Conservation (phyloP, 2,329 filamentous ascomycete species). For the Dendryphion nanum region DNA sequence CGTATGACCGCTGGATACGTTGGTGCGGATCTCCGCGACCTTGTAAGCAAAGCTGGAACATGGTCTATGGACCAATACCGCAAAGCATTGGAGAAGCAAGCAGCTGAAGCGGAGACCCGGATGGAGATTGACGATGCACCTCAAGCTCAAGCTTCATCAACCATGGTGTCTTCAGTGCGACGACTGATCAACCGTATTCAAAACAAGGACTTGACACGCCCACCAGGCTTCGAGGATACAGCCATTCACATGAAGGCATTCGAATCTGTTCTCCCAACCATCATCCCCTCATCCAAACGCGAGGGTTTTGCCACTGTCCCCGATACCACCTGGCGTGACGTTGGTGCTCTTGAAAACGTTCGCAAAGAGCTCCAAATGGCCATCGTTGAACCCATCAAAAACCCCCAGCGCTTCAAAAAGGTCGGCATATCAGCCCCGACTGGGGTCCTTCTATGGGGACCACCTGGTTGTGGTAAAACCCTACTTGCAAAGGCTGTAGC, state of each 20-base stretch:
- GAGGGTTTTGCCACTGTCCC: constrained; percentile 96
- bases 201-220: constrained; percentile 50
- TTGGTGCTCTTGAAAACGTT: constrained; percentile 78
- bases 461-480: constrained; percentile 95
- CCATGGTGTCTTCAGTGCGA: constrained; percentile 27
- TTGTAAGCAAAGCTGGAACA: constrained; percentile 64
- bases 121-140: constrained; percentile 53
- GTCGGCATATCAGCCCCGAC: constrained; percentile 79
- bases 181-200: constrained; percentile 53
- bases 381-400: constrained; percentile 85
- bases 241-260: constrained; percentile 69
- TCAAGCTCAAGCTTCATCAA: constrained; percentile 12
- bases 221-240: constrained; percentile 54
- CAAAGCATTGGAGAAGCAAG: constrained; percentile 48
- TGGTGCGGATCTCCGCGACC: constrained; percentile 78
- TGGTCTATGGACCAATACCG: constrained; percentile 63
- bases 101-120: constrained; percentile 33
- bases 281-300: constrained; percentile 79
- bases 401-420: constrained; percentile 71
- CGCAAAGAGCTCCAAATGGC: constrained; percentile 79
- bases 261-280: constrained; percentile 67
- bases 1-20: constrained; percentile 91
- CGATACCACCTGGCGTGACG: constrained; percentile 87
- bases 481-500: constrained; percentile 94
- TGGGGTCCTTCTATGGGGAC: constrained; percentile 92